These are phyloP conservation scores for Collybia sp. DNA, from an alignment of 768 basidiomycete species.

Conservation along the genomic window DNA sequence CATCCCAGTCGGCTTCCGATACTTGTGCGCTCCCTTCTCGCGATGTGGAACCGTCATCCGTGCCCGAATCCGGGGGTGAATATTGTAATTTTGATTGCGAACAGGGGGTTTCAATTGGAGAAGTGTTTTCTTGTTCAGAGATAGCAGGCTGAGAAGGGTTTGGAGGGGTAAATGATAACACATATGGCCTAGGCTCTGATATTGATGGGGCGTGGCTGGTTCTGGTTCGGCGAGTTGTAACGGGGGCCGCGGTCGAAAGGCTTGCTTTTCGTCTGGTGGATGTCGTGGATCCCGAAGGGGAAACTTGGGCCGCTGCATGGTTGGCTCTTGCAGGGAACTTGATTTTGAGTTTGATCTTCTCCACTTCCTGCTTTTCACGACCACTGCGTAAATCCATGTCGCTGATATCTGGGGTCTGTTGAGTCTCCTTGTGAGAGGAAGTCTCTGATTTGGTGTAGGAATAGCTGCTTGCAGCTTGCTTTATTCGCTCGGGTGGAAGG, in stretches of 20 bases:
- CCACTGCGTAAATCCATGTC: constrained; percentile 19
- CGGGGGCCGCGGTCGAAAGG: too few relatives aligned
- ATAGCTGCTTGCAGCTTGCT: constrained; percentile 24
- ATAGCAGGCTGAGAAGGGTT: too few relatives aligned
- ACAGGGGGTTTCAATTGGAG: too few relatives aligned
- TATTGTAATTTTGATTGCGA: too few relatives aligned
- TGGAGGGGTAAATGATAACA: too few relatives aligned
- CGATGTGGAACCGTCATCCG: too few relatives aligned
- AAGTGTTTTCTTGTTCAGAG: too few relatives aligned
- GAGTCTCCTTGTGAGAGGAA: constrained; percentile 14
- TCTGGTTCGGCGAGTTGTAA: constrained; percentile 3
- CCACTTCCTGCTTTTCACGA: constrained; percentile 22
- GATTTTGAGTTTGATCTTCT: constrained; percentile 33
- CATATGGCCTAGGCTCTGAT: too few relatives aligned
- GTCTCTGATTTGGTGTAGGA: constrained; percentile 19
- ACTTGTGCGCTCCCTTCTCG: too few relatives aligned
- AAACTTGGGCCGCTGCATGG: constrained; percentile 14
- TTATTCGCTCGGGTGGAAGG: constrained; percentile 58
- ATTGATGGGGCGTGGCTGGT: neutral
- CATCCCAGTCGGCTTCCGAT: too few relatives aligned
- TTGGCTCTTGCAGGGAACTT: constrained; percentile 17
- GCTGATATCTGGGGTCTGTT: constrained; percentile 15
- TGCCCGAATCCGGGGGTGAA: too few relatives aligned
- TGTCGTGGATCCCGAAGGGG: constrained; percentile 8
- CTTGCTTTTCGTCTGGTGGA: constrained; percentile 16